A percentile compares a stretch with the other conserved stretches of the same genome.
Evolutionary conservation across 2,329 filamentous ascomycete genomes (phyloP).

Genomic region (Fusarium palustre): DNA sequence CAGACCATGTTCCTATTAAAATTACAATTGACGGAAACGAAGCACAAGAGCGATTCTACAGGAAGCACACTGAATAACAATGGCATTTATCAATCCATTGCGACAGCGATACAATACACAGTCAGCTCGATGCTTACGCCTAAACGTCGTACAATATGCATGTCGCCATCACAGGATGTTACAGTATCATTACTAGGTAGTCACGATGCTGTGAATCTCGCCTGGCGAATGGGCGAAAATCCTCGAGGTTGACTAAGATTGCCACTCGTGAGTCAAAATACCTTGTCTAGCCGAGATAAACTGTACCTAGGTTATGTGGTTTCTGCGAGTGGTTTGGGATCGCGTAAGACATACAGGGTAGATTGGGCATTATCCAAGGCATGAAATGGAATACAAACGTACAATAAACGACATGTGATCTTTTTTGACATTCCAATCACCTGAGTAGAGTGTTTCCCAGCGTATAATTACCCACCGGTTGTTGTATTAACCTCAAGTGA

Average conservation of each 20-base stretch:
- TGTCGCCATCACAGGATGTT: too few relatives aligned
- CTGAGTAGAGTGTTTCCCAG: not conserved
- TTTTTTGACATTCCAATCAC: not conserved
- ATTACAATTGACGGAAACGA: not conserved
- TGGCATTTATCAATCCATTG: not conserved
- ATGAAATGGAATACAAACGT: fast-evolving
- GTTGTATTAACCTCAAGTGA: not conserved
- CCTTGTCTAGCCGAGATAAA: too few relatives aligned
- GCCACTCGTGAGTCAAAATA: not conserved
- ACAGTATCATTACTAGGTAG: too few relatives aligned
- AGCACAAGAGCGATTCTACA: not conserved
- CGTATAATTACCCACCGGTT: not conserved
- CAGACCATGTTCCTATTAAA: not conserved
- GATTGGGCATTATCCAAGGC: too few relatives aligned
- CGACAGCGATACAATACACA: not conserved
- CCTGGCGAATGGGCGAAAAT: not conserved
- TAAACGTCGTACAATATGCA: not conserved
- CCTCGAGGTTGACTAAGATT: not conserved
- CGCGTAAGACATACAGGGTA: too few relatives aligned
- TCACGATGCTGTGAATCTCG: too few relatives aligned
- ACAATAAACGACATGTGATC: not conserved
- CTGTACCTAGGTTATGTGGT: not conserved
- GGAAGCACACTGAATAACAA: not conserved
- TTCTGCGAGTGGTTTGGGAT: not conserved
- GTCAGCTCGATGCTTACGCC: not conserved